These are phyloP conservation scores for Purpureocillium takamizusanense DNA, from an alignment of 2,329 filamentous ascomycete genomes.

Conservation along the genomic window DNA sequence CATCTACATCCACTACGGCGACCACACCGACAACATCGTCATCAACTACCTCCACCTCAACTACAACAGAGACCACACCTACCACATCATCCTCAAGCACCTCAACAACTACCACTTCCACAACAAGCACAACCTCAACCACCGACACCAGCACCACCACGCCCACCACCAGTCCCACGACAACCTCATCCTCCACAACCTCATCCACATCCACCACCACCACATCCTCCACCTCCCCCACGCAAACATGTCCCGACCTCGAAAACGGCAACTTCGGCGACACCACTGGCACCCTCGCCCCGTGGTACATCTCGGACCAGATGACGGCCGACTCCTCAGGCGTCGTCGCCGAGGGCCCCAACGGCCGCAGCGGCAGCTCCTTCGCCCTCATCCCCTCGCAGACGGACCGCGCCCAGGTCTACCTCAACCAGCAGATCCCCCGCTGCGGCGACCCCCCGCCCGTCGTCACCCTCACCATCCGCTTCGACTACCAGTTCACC, in stretches of 20 bases:
- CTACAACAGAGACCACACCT: neutral
- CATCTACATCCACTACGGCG: neutral
- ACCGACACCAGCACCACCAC: neutral
- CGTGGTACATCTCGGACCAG: constrained; percentile 8
- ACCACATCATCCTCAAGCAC: neutral
- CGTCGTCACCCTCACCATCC: constrained; percentile 3
- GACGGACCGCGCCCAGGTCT: constrained; percentile 5
- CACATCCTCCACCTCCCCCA: neutral
- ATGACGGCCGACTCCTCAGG: constrained; percentile 5
- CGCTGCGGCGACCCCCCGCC: constrained; percentile 6
- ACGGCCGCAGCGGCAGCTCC: constrained; percentile 1
- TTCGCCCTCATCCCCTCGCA: constrained; percentile 8
- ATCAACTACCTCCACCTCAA: neutral
- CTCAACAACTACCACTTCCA: neutral
- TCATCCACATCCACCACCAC: neutral
- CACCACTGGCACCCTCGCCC: neutral
- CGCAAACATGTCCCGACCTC: constrained; percentile 4
- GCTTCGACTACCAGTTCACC: constrained; percentile 6
- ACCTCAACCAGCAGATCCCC: constrained; percentile 6
- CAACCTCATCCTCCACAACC: neutral
- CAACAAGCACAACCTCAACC: neutral
- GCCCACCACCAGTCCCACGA: neutral
- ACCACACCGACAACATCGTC: neutral
- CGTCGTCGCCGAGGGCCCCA: neutral
- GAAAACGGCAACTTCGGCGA: constrained; percentile 4